Evolutionary conservation across 768 basidiomycete genomes (phyloP).

Genomic region (Leccinellum luteum): DNA sequence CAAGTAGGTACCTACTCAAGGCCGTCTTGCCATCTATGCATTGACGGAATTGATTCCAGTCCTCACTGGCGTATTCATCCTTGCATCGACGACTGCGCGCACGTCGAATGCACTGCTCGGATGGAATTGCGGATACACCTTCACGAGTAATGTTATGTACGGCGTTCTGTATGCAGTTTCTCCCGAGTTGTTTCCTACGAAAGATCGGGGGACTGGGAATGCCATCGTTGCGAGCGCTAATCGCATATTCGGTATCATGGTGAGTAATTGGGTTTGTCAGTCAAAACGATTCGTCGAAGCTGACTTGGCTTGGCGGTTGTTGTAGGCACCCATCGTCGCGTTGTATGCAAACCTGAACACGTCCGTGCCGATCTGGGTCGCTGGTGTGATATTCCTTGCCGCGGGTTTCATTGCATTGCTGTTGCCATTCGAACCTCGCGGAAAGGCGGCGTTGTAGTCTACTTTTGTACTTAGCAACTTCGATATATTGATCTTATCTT

Average conservation of each 20-base stretch:
- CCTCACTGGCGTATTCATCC: slow-evolving; percentile 57
- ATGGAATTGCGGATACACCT: slow-evolving; percentile 59
- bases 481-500: slow-evolving; percentile 16
- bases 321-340: slow-evolving; percentile 48
- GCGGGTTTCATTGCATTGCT: slow-evolving; percentile 48
- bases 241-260: slow-evolving; percentile 60
- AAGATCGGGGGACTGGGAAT: slow-evolving; percentile 54
- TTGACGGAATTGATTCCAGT: slow-evolving; percentile 22
- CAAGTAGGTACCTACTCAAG: slow-evolving; percentile 30
- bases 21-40: background rate
- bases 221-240: slow-evolving; percentile 51
- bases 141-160: slow-evolving; percentile 57
- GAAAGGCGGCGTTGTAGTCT: slow-evolving; percentile 47
- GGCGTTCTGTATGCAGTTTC: slow-evolving; percentile 43
- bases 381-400: slow-evolving; percentile 51
- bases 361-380: slow-evolving; percentile 52
- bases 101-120: slow-evolving; percentile 50
- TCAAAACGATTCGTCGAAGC: background rate
- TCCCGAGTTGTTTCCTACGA: slow-evolving; percentile 55
- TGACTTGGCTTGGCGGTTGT: background rate
- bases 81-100: slow-evolving; percentile 54
- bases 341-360: slow-evolving; percentile 47
- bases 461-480: background rate
- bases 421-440: slow-evolving; percentile 56
- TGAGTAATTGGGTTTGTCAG: slow-evolving; percentile 18